phyloP scores from a whole-genome alignment of 2,329 filamentous ascomycete genomes.

The Endoconidiophora laricicola region DNA sequence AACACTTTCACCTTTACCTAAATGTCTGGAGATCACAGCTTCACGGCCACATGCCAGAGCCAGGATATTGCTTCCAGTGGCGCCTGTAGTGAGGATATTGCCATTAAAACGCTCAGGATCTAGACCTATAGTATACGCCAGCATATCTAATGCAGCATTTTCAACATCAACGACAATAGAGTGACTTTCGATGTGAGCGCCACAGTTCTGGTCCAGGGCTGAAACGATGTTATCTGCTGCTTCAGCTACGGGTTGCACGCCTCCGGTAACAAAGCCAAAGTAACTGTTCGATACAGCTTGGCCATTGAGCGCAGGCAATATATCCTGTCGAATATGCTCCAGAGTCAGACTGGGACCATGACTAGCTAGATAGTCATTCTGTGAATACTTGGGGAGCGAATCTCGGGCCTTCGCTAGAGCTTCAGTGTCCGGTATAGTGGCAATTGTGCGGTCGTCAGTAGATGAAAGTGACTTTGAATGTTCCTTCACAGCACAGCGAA shows the following conservation, averaged over 20 bases:
- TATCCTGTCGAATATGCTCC: conserved; percentile 27
- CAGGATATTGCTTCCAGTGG: conserved; percentile 66
- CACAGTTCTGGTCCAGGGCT: conserved; percentile 66
- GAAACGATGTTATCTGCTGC: conserved; percentile 75
- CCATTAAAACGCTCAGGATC: conserved; percentile 41
- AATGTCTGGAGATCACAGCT: conserved; percentile 30
- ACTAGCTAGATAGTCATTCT: not conserved
- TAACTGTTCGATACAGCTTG: conserved; percentile 51
- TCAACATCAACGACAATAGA: conserved; percentile 64
- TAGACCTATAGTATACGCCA: conserved; percentile 50
- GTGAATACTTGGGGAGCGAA: not conserved
- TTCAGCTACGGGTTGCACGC: conserved; percentile 59
- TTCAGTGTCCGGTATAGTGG: not conserved
- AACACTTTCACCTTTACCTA: conserved; percentile 28
- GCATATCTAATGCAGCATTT: conserved; percentile 49
- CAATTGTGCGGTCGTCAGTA: not conserved
- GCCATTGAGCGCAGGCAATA: conserved; percentile 46
- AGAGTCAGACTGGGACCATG: conserved; percentile 1
- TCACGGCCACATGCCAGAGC: conserved; percentile 55
- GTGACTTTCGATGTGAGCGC: conserved; percentile 64
- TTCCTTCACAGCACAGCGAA: not conserved
- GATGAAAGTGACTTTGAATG: not conserved
- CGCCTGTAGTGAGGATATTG: conserved; percentile 39
- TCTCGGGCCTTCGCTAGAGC: conserved; percentile 1
- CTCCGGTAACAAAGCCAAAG: conserved; percentile 82